Conservation (phyloP, 371 early-diverging fungal species). For the Rhizopus microsporus region DNA sequence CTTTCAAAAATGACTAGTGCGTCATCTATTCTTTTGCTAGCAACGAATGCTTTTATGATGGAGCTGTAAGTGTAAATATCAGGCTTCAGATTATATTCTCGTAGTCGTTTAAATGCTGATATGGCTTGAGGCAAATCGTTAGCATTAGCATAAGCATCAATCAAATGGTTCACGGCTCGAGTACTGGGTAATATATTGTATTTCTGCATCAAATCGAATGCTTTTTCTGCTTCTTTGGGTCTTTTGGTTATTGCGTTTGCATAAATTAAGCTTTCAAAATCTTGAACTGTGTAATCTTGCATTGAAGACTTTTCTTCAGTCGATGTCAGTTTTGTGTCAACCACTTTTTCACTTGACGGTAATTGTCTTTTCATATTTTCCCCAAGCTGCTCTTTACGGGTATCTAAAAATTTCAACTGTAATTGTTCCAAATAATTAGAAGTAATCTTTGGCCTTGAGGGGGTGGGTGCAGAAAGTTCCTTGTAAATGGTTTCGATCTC, state of each 20-base stretch:
- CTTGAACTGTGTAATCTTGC: conserved; percentile 6
- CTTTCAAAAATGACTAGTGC: conserved; percentile 75
- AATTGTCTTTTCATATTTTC: neutral
- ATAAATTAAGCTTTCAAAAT: conserved; percentile 62
- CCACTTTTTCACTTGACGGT: neutral
- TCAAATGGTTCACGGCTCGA: conserved; percentile 71
- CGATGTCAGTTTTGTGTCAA: neutral
- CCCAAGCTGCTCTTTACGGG: conserved; percentile 19
- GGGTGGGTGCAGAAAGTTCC: conserved; percentile 32
- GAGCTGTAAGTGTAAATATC: conserved; percentile 67
- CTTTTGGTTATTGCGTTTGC: conserved; percentile 72
- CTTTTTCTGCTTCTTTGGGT: conserved; percentile 69
- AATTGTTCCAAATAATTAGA: conserved; percentile 50
- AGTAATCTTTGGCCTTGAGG: conserved; percentile 40
- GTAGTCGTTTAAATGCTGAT: conserved; percentile 53
- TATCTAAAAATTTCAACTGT: conserved; percentile 47
- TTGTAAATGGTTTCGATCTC: conserved; percentile 34
- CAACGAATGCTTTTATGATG: conserved; percentile 74
- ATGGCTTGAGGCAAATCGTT: conserved; percentile 65
- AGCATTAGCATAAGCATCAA: conserved; percentile 78
- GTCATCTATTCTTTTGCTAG: conserved; percentile 58
- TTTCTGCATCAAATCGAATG: conserved; percentile 67
- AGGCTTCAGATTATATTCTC: conserved; percentile 51
- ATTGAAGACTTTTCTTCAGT: neutral
- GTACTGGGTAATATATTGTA: conserved; percentile 66